Base-by-base conservation (phyloP, 305 asterid species). In the Nicotiana rustica region DNA sequence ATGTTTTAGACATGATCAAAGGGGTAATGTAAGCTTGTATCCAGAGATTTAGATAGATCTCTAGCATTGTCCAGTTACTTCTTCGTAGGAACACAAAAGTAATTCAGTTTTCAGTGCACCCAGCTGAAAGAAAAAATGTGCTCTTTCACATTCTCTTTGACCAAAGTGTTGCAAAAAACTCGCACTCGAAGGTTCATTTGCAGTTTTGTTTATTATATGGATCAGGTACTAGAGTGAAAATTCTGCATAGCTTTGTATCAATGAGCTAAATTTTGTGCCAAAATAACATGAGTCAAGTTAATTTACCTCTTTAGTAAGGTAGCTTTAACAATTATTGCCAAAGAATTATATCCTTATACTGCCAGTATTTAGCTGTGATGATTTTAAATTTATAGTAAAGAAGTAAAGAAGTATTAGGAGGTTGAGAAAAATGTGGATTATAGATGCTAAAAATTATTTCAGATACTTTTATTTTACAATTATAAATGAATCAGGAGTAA, bases 281-380 rank as follows among this genome's bases (percentile, higher is more conserved):
- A 44, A 75, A 49, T 14, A 52, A 4, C 25, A 49, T 2, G 15
- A 75, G 79, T 5, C 15, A 14, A 15, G 15, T 49, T 0, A 70
- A 70, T 10, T 6, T 5, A 73, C 62, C 62, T 73, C 21, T 60
- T 6, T 14, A 25, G 62, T 47, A 2, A 1, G 62, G 62, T 13
- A 6, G 61, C 79, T 73, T 19, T 47, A 47, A 36, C 41, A 73
- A 13, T 55, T 13, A 55, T 12, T 12, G 59, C 56, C 77, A 69
- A 10, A 69, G 57, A 38, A 69, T 69, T 71, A 6, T 44, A 71
- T 71, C 60, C 47, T 69, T 5, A 10, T 69, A 44, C n/a, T 38
- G 33, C 10, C 33, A 38, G 41, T 8, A 38, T 19, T 12, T 38
- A 18, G 33, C 17, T 4, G 4, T 9, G 77, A 14, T 9, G 12